Conservation (phyloP, 768 basidiomycete genomes). For the Rhizopogon roseolus region DNA sequence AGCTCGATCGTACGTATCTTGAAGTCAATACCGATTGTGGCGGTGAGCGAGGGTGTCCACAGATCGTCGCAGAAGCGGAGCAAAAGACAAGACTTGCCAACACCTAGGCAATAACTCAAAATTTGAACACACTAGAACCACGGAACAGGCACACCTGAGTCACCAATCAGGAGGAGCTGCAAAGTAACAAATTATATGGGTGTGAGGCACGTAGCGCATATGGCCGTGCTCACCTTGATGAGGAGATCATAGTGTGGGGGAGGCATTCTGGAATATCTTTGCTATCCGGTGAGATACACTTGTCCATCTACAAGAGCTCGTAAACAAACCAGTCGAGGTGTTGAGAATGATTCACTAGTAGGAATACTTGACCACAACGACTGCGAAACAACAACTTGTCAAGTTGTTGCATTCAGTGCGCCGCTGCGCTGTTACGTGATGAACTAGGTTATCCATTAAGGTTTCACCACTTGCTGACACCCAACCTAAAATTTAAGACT, state of each 20-base stretch:
- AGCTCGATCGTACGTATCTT: slow-evolving; percentile 99
- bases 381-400: not conserved
- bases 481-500: too few relatives aligned
- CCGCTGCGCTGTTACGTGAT: not conserved
- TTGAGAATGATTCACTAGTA: not conserved
- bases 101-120: slow-evolving; percentile 45
- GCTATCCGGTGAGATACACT: not conserved
- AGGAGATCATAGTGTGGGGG: slow-evolving; percentile 97
- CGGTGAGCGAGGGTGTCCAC: slow-evolving; percentile 99
- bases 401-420: not conserved
- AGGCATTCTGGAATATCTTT: slow-evolving; percentile 48
- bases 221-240: slow-evolving; percentile 65
- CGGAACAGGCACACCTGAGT: slow-evolving; percentile 60
- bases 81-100: slow-evolving; percentile 94
- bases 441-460: not conserved
- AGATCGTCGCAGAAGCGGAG: slow-evolving; percentile 98
- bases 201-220: not conserved
- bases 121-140: slow-evolving; percentile 3
- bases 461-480: too few relatives aligned
- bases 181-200: slow-evolving; percentile 4
- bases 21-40: slow-evolving; percentile 99
- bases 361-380: not conserved
- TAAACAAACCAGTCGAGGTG: not conserved
- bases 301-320: too few relatives aligned
- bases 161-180: slow-evolving; percentile 91